Percentiles rank a stretch among this genome's conserved stretches.
Conservation (phyloP, 2,329 filamentous ascomycete genomes). For the Gnomoniopsis smithogilvyi region DNA sequence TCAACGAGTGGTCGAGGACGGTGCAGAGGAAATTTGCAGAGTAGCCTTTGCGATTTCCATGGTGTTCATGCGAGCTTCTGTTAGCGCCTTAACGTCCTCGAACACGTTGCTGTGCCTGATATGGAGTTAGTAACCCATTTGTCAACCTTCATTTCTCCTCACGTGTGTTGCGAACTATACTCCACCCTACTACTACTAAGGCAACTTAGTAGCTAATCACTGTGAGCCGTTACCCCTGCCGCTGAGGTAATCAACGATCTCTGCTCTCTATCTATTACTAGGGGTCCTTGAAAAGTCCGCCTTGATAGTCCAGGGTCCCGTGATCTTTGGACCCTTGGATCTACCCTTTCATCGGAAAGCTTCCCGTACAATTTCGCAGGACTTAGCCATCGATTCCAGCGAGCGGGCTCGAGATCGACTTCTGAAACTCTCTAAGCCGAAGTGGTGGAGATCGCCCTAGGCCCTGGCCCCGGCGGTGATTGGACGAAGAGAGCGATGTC, state of each 20-base stretch:
- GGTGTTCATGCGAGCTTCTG: background rate
- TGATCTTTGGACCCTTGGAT: background rate
- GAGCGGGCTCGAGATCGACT: constrained; percentile 11
- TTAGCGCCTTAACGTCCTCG: background rate
- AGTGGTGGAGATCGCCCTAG: background rate
- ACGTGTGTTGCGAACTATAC: background rate
- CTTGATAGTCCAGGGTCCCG: background rate
- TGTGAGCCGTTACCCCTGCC: background rate
- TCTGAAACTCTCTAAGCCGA: constrained; percentile 9
- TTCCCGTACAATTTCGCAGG: constrained; percentile 2
- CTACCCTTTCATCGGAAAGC: constrained; percentile 4
- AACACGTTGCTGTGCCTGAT: background rate
- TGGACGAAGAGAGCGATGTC: background rate
- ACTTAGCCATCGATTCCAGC: constrained; percentile 7
- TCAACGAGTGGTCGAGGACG: background rate
- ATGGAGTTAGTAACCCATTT: background rate
- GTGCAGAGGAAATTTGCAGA: background rate
- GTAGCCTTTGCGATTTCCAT: background rate
- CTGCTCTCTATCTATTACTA: background rate
- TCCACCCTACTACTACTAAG: no score
- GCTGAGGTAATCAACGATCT: background rate
- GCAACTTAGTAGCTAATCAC: background rate
- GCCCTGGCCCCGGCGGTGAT: background rate
- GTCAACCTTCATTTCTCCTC: background rate
- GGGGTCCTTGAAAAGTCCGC: constrained; percentile 3